Conservation (phyloP, 768 basidiomycete species). For the Podaxis mareebaensis region DNA sequence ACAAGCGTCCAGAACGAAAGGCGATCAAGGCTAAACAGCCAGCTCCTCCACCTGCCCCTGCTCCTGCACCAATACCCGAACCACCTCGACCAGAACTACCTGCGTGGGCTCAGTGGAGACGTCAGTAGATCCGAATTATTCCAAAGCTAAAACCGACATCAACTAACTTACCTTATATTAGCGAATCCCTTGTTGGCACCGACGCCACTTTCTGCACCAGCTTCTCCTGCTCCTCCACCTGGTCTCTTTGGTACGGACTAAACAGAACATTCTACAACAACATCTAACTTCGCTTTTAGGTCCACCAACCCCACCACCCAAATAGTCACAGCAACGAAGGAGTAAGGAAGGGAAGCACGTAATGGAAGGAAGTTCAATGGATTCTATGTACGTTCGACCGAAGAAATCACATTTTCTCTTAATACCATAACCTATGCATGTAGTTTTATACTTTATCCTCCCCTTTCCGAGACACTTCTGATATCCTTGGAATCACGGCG, state of each 20-base stretch:
- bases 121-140: constrained; percentile 40
- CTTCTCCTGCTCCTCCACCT: constrained; percentile 50
- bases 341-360: no score
- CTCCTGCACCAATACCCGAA: constrained; percentile 38
- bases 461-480: neutral
- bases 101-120: constrained; percentile 88
- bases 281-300: constrained; percentile 20
- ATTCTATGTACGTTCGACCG: neutral
- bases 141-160: neutral
- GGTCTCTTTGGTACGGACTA: constrained; percentile 64
- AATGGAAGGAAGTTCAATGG: constrained; percentile 1
- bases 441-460: neutral
- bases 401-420: neutral
- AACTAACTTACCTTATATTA: constrained; percentile 25
- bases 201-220: constrained; percentile 37
- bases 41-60: constrained; percentile 37
- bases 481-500: neutral
- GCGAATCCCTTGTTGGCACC: constrained; percentile 69
- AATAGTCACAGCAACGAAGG: constrained; percentile 18
- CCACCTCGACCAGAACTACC: constrained; percentile 56
- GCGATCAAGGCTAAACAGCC: constrained; percentile 40
- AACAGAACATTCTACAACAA: neutral
- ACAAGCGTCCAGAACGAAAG: constrained; percentile 60
- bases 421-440: neutral
- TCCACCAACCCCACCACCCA: constrained; percentile 34